Conservation (phyloP, 2,329 filamentous ascomycete species). For the Ciborinia camelliae region DNA sequence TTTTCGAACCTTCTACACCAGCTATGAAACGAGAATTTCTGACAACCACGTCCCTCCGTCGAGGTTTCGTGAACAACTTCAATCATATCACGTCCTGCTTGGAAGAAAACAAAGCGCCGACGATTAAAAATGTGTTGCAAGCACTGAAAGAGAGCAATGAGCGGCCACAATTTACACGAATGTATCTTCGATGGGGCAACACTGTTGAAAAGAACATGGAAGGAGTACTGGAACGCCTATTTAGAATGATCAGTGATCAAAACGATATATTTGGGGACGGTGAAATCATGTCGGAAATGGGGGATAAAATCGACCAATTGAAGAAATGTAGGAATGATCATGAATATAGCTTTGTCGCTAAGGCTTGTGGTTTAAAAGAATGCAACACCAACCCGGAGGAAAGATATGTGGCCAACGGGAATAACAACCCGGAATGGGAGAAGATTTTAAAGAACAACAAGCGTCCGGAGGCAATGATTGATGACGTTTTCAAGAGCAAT, state of each 20-base stretch:
- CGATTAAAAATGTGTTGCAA: constrained; percentile 17
- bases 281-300: constrained; percentile 24
- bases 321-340: constrained; percentile 39
- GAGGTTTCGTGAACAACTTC: constrained; percentile 38
- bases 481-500: too few relatives aligned
- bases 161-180: constrained; percentile 34
- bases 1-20: not conserved
- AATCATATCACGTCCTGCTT: constrained; percentile 33
- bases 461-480: too few relatives aligned
- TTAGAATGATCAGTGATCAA: constrained; percentile 32
- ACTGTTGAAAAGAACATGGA: constrained; percentile 26
- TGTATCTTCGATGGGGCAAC: constrained; percentile 37
- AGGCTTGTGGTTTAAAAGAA: constrained; percentile 28
- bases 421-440: too few relatives aligned
- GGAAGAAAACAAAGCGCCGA: constrained; percentile 17
- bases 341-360: constrained; percentile 39
- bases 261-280: constrained; percentile 37
- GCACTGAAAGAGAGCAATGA: constrained; percentile 20
- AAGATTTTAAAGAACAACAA: too few relatives aligned
- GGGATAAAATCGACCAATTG: constrained; percentile 28
- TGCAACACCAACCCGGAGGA: not conserved
- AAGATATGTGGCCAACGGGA: too few relatives aligned
- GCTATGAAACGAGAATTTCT: not conserved
- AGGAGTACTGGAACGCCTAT: constrained; percentile 33
- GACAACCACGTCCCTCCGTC: constrained; percentile 6